A percentile compares a stretch with the other conserved stretches of the same genome.
Conservation (phyloP, 1,284 basidiomycete species). For the Lentinula novae-zelandiae region DNA sequence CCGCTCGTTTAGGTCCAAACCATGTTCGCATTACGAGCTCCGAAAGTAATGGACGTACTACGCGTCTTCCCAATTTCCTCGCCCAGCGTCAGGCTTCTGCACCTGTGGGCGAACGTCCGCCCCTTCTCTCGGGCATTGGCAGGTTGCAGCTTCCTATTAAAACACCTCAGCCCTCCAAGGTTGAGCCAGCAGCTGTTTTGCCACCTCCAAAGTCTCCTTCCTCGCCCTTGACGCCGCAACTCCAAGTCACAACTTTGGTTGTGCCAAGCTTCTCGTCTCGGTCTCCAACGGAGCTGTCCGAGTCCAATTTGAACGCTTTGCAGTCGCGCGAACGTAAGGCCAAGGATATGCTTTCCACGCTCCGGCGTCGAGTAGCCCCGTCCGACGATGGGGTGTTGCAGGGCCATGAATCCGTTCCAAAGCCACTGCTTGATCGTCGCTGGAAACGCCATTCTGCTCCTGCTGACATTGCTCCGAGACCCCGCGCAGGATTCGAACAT, state of each 20-base stretch:
- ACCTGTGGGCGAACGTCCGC: conserved; percentile 21
- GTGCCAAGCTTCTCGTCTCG: conserved; percentile 41
- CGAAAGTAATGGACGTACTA: conserved; percentile 19
- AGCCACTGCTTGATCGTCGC: conserved; percentile 28
- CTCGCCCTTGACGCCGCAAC: conserved; percentile 34
- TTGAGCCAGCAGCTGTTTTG: conserved; percentile 18
- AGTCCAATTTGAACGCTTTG: conserved; percentile 48
- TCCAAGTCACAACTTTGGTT: conserved; percentile 47
- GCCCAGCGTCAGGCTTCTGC: conserved; percentile 20
- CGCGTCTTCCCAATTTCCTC: conserved; percentile 45
- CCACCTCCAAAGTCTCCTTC: conserved; percentile 29
- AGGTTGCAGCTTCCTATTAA: conserved; percentile 45
- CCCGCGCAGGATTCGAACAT: conserved; percentile 42
- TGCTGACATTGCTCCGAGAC: conserved; percentile 37
- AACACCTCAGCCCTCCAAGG: conserved; percentile 22
- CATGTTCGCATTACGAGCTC: conserved; percentile 18
- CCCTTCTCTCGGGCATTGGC: conserved; percentile 43
- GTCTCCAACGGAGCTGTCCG: conserved; percentile 47
- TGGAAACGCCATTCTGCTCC: conserved; percentile 47
- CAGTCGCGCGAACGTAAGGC: conserved; percentile 51
- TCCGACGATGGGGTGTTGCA: conserved; percentile 20
- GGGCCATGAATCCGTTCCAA: conserved; percentile 21
- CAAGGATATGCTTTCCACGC: conserved; percentile 59
- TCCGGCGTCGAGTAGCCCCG: conserved; percentile 48
- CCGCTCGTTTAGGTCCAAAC: conserved; percentile 49